phyloP scores from a whole-genome alignment of 305 asterid species.

The Coffea humblotiana region DNA sequence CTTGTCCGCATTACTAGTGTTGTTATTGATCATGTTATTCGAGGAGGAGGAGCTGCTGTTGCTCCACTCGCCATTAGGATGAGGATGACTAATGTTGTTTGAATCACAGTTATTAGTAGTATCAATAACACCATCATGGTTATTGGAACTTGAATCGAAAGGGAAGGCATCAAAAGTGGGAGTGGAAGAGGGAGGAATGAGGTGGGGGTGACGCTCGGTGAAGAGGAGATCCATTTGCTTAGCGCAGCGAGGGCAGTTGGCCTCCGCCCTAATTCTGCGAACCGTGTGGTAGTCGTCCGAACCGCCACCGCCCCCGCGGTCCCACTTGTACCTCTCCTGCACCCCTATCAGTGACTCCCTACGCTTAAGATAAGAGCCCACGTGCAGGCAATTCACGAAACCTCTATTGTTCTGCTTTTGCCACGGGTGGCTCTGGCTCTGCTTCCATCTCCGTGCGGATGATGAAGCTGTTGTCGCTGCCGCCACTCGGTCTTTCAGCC shows the following conservation, averaged over 20 bases:
- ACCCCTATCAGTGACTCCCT: slow-evolving; percentile 57
- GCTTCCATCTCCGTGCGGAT: not conserved
- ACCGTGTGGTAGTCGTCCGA: slow-evolving; percentile 45
- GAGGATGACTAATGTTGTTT: not conserved
- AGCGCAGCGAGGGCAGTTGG: slow-evolving; percentile 91
- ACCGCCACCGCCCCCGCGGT: slow-evolving; percentile 47
- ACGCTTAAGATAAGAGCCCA: slow-evolving; percentile 43
- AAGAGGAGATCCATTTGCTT: slow-evolving; percentile 91
- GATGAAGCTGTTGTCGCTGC: not conserved
- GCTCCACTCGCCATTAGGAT: not conserved
- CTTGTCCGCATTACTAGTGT: slow-evolving; percentile 10
- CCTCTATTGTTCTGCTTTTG: slow-evolving; percentile 23
- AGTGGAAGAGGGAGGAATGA: slow-evolving; percentile 50
- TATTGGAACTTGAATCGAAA: slow-evolving; percentile 20
- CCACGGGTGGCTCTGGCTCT: slow-evolving; percentile 8
- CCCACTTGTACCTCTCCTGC: slow-evolving; percentile 78
- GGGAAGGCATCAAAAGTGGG: slow-evolving; percentile 23
- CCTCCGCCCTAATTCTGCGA: slow-evolving; percentile 84
- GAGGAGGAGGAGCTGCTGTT: slow-evolving; percentile 15
- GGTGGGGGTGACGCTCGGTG: slow-evolving; percentile 56
- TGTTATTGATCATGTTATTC: not conserved
- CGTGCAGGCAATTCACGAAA: slow-evolving; percentile 49
- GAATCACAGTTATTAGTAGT: not conserved
- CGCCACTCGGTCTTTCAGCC: slow-evolving; percentile 14
- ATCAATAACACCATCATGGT: not conserved